phyloP scores from a whole-genome alignment of 129 eudicot genomes.

The Centaurea solstitialis region DNA sequence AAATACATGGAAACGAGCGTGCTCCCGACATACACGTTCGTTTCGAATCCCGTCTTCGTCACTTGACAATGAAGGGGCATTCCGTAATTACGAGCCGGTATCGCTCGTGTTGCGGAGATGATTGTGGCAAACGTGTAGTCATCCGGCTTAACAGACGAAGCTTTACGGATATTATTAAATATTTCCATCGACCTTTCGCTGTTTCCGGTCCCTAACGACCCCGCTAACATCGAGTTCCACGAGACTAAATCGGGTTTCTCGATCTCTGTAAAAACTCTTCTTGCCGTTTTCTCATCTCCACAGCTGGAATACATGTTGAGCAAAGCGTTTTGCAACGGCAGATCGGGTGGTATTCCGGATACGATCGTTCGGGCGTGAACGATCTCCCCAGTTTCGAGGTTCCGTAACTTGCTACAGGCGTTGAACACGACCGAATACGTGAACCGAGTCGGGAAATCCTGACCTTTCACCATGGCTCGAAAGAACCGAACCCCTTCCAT shows the following conservation, averaged over 20 bases:
- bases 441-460: slow-evolving; percentile 44
- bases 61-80: slow-evolving; percentile 73
- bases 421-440: slow-evolving; percentile 72
- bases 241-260: slow-evolving; percentile 75
- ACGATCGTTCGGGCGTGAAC: slow-evolving; percentile 53
- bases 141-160: slow-evolving; percentile 48
- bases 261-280: slow-evolving; percentile 45
- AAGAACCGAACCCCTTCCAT: slow-evolving; percentile 50
- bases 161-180: slow-evolving; percentile 37
- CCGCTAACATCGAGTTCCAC: slow-evolving; percentile 80
- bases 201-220: slow-evolving; percentile 42
- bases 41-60: slow-evolving; percentile 46
- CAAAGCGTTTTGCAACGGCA: slow-evolving; percentile 63
- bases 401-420: slow-evolving; percentile 61
- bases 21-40: slow-evolving; percentile 61
- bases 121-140: slow-evolving; percentile 77
- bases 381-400: slow-evolving; percentile 46
- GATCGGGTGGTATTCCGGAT: slow-evolving; percentile 49
- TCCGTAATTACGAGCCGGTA: slow-evolving; percentile 53
- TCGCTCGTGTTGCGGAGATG: slow-evolving; percentile 50
- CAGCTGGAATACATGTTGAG: slow-evolving; percentile 75
- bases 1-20: slow-evolving; percentile 81
- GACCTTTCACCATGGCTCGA: slow-evolving; percentile 42
- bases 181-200: slow-evolving; percentile 46
- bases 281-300: slow-evolving; percentile 46